Evolutionary conservation across 192 early-diverging fungal species (phyloP), one percentile per base, ranked within the genome.

Genomic region (Dissophora ornata): DNA sequence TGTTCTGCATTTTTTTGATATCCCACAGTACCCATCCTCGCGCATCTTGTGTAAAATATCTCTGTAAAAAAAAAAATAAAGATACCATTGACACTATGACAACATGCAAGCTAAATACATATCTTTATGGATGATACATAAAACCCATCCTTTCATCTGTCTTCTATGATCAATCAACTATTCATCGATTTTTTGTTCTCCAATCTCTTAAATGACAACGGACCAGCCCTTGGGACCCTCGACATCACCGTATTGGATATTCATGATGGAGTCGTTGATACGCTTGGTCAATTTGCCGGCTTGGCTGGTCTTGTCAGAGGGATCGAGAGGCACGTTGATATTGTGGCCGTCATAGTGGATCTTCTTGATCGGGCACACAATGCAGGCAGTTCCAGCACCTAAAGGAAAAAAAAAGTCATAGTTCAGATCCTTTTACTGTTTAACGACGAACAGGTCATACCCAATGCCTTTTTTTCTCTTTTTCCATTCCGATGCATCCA

Each of bases 201-300:
- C 38, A 57, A 57, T 25, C 38, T 28, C 28, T 75, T 94, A 83
- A 18, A 96, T 86, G 44, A 96, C 87, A 15, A 97, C 92, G 40
- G 90, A 92, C 96, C 96, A 98, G 56, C 88, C 79, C 48, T 83
- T 80, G 44, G 91, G 87, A 58, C 90, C 88, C 57, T 87, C 82
- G 15, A 87, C 79, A 51, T 95, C 95, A 60, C 97, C 97, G 68
- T 97, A 97, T 86, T 98, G 97, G 73, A 98, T 96, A 50, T 88
- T 91, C 88, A 93, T 87, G 52, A 98, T 93, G 7, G 91, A 85
- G 30, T 97, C 87, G 67, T 92, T 91, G 73, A 98, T 83, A 49
- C 91, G 85, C 62, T 81, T 88, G 24, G 97, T 90, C 51, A 95
- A 77, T 58, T 92, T 94, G 29, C 97, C 97, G 40, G 96, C 94